phyloP scores from a whole-genome alignment of 108 stramenopile genomes.

The Fragilaria crotonensis region DNA sequence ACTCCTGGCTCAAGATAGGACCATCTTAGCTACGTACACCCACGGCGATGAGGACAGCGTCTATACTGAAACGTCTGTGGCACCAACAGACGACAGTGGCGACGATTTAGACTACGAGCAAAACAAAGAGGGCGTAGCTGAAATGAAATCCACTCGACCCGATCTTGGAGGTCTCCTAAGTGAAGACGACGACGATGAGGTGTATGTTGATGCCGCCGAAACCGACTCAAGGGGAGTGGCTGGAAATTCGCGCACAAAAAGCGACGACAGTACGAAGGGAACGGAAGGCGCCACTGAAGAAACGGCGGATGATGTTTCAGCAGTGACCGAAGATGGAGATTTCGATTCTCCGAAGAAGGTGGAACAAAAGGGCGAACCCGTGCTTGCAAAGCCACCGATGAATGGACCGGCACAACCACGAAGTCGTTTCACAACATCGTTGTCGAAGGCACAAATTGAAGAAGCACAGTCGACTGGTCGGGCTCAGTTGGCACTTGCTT shows the following conservation, averaged over 20 bases:
- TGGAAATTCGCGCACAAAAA: too few species aligned
- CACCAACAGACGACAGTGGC: too few species aligned
- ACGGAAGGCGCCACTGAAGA: neutral
- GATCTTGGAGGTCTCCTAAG: constrained; percentile 18
- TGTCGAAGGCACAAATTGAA: constrained; percentile 64
- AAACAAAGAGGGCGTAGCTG: constrained; percentile 15
- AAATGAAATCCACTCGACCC: constrained; percentile 31
- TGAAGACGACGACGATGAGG: constrained; percentile 10
- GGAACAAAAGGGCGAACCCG: neutral
- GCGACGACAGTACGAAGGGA: too few species aligned
- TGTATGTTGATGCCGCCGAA: constrained; percentile 9
- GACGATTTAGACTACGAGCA: constrained; percentile 1
- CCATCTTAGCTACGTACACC: constrained; percentile 63
- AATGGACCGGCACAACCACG: too few species aligned
- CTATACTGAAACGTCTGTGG: too few species aligned
- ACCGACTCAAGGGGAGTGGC: too few species aligned
- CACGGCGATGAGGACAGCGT: too few species aligned
- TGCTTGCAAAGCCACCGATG: neutral
- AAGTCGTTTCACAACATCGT: constrained; percentile 60
- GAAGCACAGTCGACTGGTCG: constrained; percentile 74
- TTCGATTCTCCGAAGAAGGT: neutral
- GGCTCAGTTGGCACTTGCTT: constrained; percentile 65
- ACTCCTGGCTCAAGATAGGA: constrained; percentile 36
- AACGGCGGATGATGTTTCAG: neutral
- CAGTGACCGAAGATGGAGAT: neutral